Conservation (phyloP, 2,329 filamentous ascomycete species). For the Pseudogymnoascus sp. region DNA sequence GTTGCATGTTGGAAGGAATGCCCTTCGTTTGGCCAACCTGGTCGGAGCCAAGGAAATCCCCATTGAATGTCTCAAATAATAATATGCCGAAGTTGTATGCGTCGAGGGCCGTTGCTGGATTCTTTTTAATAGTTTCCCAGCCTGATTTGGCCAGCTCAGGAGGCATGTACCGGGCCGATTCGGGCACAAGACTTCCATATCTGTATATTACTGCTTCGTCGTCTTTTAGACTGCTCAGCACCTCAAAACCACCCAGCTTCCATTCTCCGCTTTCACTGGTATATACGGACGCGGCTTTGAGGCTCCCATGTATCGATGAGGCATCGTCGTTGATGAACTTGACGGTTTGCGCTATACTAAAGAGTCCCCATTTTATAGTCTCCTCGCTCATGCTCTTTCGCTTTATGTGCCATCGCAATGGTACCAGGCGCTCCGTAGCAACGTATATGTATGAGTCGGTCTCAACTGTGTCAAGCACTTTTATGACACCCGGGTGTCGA, state of each 20-base stretch:
- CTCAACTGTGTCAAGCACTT: constrained; percentile 91
- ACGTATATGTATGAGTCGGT: constrained; percentile 95
- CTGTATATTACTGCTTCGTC: constrained; percentile 91
- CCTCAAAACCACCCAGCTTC: constrained; percentile 91
- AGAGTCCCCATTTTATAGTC: constrained; percentile 94
- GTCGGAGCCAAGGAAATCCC: constrained; percentile 66
- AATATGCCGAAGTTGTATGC: constrained; percentile 80
- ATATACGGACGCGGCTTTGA: constrained; percentile 82
- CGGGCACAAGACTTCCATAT: constrained; percentile 80
- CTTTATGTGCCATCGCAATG: constrained; percentile 83
- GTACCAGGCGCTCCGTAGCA: constrained; percentile 82
- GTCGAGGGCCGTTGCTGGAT: constrained; percentile 75
- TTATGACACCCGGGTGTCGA: constrained; percentile 89
- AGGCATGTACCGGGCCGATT: constrained; percentile 75
- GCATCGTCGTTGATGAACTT: constrained; percentile 97
- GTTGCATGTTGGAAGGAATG: constrained; percentile 81
- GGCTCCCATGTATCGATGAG: constrained; percentile 79
- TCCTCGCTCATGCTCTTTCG: constrained; percentile 82
- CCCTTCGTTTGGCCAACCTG: constrained; percentile 80
- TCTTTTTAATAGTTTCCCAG: constrained; percentile 86
- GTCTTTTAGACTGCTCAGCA: constrained; percentile 91
- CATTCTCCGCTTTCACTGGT: constrained; percentile 96
- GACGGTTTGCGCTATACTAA: constrained; percentile 81
- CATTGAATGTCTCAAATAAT: constrained; percentile 88
- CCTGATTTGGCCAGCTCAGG: constrained; percentile 80